Conservation (phyloP, 371 early-diverging fungal species). For the Rhizopus sp. region DNA sequence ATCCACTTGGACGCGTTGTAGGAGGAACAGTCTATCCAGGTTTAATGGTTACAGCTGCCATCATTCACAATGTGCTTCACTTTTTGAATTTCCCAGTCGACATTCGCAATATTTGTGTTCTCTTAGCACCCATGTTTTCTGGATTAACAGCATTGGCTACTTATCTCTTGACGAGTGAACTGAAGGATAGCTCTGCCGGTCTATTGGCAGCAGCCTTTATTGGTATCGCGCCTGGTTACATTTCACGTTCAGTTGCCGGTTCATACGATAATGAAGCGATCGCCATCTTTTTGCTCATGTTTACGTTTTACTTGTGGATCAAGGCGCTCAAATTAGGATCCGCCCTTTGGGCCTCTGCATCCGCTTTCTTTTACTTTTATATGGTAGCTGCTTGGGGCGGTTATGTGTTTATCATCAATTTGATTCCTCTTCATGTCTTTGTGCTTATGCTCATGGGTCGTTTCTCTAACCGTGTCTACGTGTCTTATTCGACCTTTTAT, state of each 20-base stretch:
- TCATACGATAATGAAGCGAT: slow-evolving; percentile 99
- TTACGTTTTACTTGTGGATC: slow-evolving; percentile 97
- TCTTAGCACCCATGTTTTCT: slow-evolving; percentile 95
- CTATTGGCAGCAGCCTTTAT: slow-evolving; percentile 96
- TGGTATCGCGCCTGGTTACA: slow-evolving; percentile 98
- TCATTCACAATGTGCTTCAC: slow-evolving; percentile 91
- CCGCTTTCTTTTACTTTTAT: slow-evolving; percentile 97
- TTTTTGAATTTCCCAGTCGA: slow-evolving; percentile 92
- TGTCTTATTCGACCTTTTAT: slow-evolving; percentile 97
- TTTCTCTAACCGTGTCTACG: slow-evolving; percentile 91
- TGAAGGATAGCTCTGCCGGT: slow-evolving; percentile 91
- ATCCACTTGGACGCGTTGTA: slow-evolving; percentile 98
- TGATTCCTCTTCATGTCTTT: slow-evolving; percentile 97
- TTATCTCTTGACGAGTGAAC: slow-evolving; percentile 89
- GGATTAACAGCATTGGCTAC: slow-evolving; percentile 92
- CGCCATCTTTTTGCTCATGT: slow-evolving; percentile 96
- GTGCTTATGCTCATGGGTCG: slow-evolving; percentile 95
- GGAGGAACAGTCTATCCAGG: slow-evolving; percentile 98
- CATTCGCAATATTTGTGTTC: slow-evolving; percentile 97
- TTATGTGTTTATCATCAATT: slow-evolving; percentile 98
- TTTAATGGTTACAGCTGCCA: slow-evolving; percentile 97
- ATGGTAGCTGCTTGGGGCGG: slow-evolving; percentile 99
- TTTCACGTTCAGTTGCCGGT: slow-evolving; percentile 98
- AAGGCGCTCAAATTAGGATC: slow-evolving; percentile 93
- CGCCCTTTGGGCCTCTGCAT: slow-evolving; percentile 80